Conservation (phyloP, 805 yeast genomes). For the Candida patagonica region DNA sequence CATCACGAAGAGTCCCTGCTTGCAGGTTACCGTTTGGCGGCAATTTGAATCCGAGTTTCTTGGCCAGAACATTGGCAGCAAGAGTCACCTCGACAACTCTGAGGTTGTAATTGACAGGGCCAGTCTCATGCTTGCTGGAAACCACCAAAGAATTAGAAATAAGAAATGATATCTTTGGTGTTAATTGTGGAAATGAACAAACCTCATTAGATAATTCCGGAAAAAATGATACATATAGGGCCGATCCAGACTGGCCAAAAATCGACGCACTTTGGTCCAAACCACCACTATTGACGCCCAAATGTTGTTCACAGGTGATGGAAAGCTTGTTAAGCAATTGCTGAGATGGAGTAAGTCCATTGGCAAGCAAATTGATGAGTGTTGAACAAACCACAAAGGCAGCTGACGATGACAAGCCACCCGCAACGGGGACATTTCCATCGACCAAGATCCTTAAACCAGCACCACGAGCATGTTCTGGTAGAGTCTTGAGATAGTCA, state of each 20-base stretch:
- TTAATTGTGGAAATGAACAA: constrained; percentile 41
- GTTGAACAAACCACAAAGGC: constrained; percentile 63
- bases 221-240: constrained; percentile 49
- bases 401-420: constrained; percentile 64
- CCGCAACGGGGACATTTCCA: constrained; percentile 65
- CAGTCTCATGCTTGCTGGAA: constrained; percentile 61
- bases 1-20: constrained; percentile 57
- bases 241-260: constrained; percentile 50
- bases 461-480: constrained; percentile 14
- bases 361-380: constrained; percentile 45
- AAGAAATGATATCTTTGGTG: constrained; percentile 41
- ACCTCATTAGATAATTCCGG: constrained; percentile 50
- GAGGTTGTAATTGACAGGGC: constrained; percentile 58
- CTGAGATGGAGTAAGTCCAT: constrained; percentile 38
- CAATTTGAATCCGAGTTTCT: constrained; percentile 35
- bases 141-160: constrained; percentile 55
- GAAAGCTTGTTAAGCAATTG: constrained; percentile 49
- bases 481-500: constrained; percentile 32
- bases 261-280: constrained; percentile 71
- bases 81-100: constrained; percentile 64
- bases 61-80: constrained; percentile 54
- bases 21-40: constrained; percentile 42
- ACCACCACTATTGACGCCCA: constrained; percentile 73
- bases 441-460: constrained; percentile 47
- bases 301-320: constrained; percentile 57